Percentiles rank a stretch among this genome's conserved stretches.
phyloP scores from a whole-genome alignment of 352 stramenopile genomes.

The Nothophytophthora sp. region DNA sequence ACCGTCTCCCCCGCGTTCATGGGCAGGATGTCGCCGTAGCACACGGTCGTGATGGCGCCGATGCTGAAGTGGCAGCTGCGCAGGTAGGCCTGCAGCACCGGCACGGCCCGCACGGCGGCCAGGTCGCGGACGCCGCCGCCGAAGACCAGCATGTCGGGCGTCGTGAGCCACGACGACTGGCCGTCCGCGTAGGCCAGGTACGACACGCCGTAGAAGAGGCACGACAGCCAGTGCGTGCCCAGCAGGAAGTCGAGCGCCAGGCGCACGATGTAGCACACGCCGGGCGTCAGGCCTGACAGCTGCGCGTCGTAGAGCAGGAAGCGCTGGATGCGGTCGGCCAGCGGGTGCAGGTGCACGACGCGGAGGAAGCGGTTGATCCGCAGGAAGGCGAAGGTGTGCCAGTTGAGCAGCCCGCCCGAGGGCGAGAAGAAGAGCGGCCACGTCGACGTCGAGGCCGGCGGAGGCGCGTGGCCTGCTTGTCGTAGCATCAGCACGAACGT shows the following conservation, averaged over 20 bases:
- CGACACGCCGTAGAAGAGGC: constrained; percentile 53
- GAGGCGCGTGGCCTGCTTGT: constrained; percentile 13
- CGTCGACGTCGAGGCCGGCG: constrained; percentile 21
- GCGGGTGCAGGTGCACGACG: constrained; percentile 41
- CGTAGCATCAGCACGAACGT: constrained; percentile 15
- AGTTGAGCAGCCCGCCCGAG: constrained; percentile 31
- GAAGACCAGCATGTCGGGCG: constrained; percentile 60
- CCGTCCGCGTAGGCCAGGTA: constrained; percentile 43
- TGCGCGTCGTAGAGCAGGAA: constrained; percentile 56
- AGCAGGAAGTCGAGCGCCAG: constrained; percentile 52
- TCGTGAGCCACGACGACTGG: constrained; percentile 54
- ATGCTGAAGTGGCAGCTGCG: constrained; percentile 74
- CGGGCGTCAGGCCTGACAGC: constrained; percentile 19
- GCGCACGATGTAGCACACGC: constrained; percentile 40
- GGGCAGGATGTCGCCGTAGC: constrained; percentile 67
- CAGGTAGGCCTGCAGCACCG: constrained; percentile 39
- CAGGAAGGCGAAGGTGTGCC: constrained; percentile 48
- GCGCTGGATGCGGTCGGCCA: constrained; percentile 48
- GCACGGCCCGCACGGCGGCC: constrained; percentile 32
- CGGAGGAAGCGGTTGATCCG: constrained; percentile 58
- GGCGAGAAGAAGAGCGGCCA: constrained; percentile 15
- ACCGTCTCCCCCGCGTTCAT: constrained; percentile 64
- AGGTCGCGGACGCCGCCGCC: constrained; percentile 22
- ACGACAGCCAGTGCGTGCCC: constrained; percentile 59
- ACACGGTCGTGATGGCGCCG: constrained; percentile 75